Conservation (phyloP, 192 early-diverging fungal species). For the Linderina pennispora region DNA sequence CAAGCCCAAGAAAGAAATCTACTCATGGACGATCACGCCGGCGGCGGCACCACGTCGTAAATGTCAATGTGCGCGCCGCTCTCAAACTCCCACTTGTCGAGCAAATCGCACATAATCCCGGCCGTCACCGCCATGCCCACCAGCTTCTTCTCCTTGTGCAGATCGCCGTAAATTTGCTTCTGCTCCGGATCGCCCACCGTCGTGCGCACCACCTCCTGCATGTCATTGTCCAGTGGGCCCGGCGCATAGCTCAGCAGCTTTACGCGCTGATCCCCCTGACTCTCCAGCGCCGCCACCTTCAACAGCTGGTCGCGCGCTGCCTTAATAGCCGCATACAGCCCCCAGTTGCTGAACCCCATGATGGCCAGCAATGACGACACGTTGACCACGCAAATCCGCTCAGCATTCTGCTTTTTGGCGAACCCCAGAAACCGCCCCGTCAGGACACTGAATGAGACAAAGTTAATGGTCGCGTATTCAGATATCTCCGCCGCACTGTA, state of each 20-base stretch:
- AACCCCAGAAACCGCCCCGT: conserved; percentile 27
- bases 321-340: conserved; percentile 72
- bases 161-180: conserved; percentile 50
- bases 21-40: too few relatives aligned
- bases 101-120: conserved; percentile 50
- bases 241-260: conserved; percentile 81
- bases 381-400: conserved; percentile 56
- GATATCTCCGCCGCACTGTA: conserved; percentile 46
- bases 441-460: conserved; percentile 51
- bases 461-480: conserved; percentile 52
- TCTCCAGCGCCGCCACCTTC: conserved; percentile 62
- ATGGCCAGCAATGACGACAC: conserved; percentile 74
- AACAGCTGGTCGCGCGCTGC: conserved; percentile 78
- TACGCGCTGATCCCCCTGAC: conserved; percentile 43
- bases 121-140: conserved; percentile 65
- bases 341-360: conserved; percentile 72
- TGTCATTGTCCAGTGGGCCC: conserved; percentile 79
- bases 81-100: conserved; percentile 51
- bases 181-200: conserved; percentile 63
- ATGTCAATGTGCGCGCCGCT: conserved; percentile 68
- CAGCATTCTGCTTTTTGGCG: conserved; percentile 1
- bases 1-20: neutral
- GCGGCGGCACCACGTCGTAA: conserved; percentile 46
- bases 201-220: conserved; percentile 69
- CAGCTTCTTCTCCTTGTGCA: conserved; percentile 62